phyloP scores from a whole-genome alignment of 768 basidiomycete species.

The Ramaria sp. region DNA sequence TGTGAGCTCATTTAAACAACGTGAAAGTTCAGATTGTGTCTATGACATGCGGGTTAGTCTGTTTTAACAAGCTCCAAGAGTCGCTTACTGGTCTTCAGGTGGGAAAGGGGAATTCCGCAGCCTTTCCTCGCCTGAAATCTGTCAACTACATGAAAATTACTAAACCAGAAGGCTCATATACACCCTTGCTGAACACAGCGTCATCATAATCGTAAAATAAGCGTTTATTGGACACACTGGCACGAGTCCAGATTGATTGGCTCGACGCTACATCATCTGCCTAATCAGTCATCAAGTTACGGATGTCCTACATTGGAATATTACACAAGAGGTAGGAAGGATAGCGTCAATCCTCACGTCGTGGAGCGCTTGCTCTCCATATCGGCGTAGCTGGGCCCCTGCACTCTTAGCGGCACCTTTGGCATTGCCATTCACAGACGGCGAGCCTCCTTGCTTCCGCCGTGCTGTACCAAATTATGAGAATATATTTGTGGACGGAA shows the following conservation, averaged over 20 bases:
- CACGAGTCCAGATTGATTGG: conserved; percentile 89
- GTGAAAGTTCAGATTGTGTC: conserved; percentile 84
- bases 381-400: conserved; percentile 86
- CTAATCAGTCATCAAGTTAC: conserved; percentile 76
- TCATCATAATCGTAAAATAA: conserved; percentile 89
- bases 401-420: conserved; percentile 91
- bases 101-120: conserved; percentile 87
- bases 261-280: conserved; percentile 75
- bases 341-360: conserved; percentile 44
- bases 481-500: background rate
- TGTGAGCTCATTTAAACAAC: conserved; percentile 81
- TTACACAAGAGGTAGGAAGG: background rate
- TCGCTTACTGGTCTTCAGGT: conserved; percentile 87
- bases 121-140: conserved; percentile 47
- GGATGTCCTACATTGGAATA: conserved; percentile 59
- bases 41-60: conserved; percentile 18
- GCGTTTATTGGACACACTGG: conserved; percentile 74
- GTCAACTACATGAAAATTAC: background rate
- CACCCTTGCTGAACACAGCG: conserved; percentile 58
- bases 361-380: conserved; percentile 86
- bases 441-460: conserved; percentile 94
- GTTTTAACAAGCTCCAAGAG: background rate
- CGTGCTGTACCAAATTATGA: conserved; percentile 49
- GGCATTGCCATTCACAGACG: conserved; percentile 83
- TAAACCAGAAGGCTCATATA: background rate